phyloP scores from a whole-genome alignment of 805 yeast species.

The Hagleromyces aurorensis region DNA sequence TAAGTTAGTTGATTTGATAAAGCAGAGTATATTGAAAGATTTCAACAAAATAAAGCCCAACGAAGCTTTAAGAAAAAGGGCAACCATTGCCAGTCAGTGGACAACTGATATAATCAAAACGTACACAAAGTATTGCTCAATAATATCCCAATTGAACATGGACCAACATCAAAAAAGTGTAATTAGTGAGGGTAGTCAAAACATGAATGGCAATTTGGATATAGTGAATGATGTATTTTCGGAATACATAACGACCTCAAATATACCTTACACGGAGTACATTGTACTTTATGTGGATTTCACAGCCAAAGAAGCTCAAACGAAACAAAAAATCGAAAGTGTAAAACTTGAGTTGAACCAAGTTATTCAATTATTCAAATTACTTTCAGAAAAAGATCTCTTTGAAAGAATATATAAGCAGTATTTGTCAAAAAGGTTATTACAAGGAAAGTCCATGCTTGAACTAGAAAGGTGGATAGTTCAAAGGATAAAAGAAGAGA shows the following conservation, averaged over 20 bases:
- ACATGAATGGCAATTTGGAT: constrained; percentile 35
- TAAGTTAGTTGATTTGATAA: constrained; percentile 11
- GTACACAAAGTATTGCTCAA: constrained; percentile 46
- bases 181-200: no score
- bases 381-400: constrained; percentile 72
- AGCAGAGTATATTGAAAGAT: constrained; percentile 13
- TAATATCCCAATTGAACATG: no score
- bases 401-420: constrained; percentile 81
- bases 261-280: constrained; percentile 41
- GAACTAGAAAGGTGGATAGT: constrained; percentile 68
- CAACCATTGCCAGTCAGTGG: constrained; percentile 58
- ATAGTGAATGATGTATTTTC: constrained; percentile 55
- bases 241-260: constrained; percentile 47
- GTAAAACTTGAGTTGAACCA: constrained; percentile 39
- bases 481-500: constrained; percentile 59
- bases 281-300: constrained; percentile 52
- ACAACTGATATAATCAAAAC: constrained; percentile 47
- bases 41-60: constrained; percentile 11
- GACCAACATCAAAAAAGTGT: no score
- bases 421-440: constrained; percentile 74
- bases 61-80: constrained; percentile 29
- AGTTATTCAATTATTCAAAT: constrained; percentile 56
- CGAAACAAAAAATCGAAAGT: constrained; percentile 31
- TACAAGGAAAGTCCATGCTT: constrained; percentile 40
- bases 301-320: constrained; percentile 41